phyloP scores from a whole-genome alignment of 2,329 filamentous ascomycete species.

The Penicillium sp. region DNA sequence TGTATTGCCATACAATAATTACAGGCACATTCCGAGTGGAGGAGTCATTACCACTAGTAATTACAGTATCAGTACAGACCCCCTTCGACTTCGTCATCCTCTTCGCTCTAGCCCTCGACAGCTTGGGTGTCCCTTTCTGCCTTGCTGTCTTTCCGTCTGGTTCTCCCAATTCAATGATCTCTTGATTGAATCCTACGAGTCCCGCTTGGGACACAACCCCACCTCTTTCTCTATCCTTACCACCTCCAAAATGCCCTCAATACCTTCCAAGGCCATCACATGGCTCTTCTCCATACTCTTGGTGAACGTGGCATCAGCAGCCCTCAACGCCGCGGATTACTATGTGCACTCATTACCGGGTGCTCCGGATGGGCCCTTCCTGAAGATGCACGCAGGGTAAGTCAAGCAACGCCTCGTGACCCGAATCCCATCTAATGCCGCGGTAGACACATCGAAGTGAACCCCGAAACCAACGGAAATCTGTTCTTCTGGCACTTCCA shows the following conservation, averaged over 20 bases:
- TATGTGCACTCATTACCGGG: conserved; percentile 85
- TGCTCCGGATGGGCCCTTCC: conserved; percentile 71
- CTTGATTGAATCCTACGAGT: conserved; percentile 15
- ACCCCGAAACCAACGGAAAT: conserved; percentile 81
- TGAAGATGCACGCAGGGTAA: conserved; percentile 99
- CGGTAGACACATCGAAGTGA: conserved; percentile 83
- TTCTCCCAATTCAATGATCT: conserved; percentile 16
- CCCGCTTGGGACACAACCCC: conserved; percentile 16
- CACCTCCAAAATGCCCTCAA: conserved; percentile 18
- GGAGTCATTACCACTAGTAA: background rate
- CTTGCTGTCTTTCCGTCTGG: background rate
- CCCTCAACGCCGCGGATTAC: conserved; percentile 74
- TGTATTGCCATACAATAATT: background rate
- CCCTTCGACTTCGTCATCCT: conserved; percentile 15
- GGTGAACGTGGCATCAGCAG: conserved; percentile 37
- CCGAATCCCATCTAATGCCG: background rate
- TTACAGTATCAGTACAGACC: conserved; percentile 1
- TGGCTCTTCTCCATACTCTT: conserved; percentile 29
- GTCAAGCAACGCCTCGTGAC: conserved; percentile 33
- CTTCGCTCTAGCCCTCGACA: background rate
- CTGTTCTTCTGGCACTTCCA: conserved; percentile 99
- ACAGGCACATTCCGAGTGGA: background rate
- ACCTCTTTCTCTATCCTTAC: background rate
- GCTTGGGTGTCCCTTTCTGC: background rate
- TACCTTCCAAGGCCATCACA: conserved; percentile 17